These are phyloP conservation scores for Metschnikowia cubensis DNA, from an alignment of 805 yeast genomes.

Conservation along the genomic window DNA sequence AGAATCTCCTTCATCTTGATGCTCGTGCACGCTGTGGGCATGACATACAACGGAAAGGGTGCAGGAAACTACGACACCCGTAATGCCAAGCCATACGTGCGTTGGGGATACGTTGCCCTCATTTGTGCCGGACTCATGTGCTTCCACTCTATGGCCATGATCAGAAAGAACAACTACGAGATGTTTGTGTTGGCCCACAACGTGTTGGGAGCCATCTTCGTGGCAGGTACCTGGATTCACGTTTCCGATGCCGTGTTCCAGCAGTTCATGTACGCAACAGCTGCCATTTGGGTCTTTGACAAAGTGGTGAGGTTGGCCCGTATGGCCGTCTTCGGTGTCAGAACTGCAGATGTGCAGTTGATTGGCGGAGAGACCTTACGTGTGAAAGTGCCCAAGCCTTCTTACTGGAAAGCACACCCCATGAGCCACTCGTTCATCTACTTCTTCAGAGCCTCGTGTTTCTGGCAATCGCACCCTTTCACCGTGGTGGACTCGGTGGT, in stretches of 20 bases:
- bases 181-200: slow-evolving; percentile 45
- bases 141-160: slow-evolving; percentile 45
- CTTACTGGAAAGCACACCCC: slow-evolving; percentile 46
- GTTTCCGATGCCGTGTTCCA: slow-evolving; percentile 41
- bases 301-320: slow-evolving; percentile 34
- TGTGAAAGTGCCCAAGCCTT: slow-evolving; percentile 47
- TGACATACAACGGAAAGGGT: slow-evolving; percentile 31
- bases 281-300: slow-evolving; percentile 41
- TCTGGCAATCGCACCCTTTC: slow-evolving; percentile 77
- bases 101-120: slow-evolving; percentile 33
- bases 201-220: slow-evolving; percentile 39
- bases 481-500: slow-evolving; percentile 46
- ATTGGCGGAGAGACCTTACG: slow-evolving; percentile 46
- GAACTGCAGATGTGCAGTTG: slow-evolving; percentile 34
- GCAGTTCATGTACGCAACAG: slow-evolving; percentile 35
- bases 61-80: slow-evolving; percentile 30
- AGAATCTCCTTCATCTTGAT: slow-evolving; percentile 47
- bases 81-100: slow-evolving; percentile 26
- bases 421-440: slow-evolving; percentile 57
- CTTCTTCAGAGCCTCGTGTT: slow-evolving; percentile 47
- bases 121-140: slow-evolving; percentile 39
- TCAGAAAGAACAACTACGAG: slow-evolving; percentile 59
- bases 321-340: slow-evolving; percentile 33
- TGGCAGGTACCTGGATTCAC: slow-evolving; percentile 58
- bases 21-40: slow-evolving; percentile 47